These are phyloP conservation scores for Logfia minima DNA, from an alignment of 129 eudicot genomes.

Conservation along the genomic window DNA sequence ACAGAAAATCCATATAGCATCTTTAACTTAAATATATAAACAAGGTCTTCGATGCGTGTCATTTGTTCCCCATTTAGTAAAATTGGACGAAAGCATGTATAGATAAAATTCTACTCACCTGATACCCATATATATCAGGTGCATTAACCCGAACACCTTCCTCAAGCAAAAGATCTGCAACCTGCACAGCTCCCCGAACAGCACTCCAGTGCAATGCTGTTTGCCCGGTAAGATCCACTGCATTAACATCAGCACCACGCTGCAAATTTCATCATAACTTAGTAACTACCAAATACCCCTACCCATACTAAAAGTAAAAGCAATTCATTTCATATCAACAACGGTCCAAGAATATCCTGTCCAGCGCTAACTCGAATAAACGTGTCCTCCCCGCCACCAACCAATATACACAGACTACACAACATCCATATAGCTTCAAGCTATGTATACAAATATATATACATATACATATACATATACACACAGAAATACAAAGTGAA, in stretches of 20 bases:
- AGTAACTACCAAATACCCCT: slow-evolving; percentile 15
- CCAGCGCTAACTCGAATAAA: not conserved
- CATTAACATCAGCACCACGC: slow-evolving; percentile 96
- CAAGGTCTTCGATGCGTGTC: slow-evolving; percentile 1
- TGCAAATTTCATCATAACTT: slow-evolving; percentile 33
- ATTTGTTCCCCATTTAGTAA: slow-evolving; percentile 14
- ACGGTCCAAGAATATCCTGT: slow-evolving; percentile 6
- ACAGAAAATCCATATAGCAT: not conserved
- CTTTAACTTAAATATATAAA: not conserved
- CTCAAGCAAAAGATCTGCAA: slow-evolving; percentile 84
- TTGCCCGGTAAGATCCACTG: slow-evolving; percentile 93
- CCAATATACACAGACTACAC: not conserved
- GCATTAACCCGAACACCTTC: slow-evolving; percentile 90
- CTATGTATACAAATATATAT: not conserved
- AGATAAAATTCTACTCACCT: slow-evolving; percentile 46
- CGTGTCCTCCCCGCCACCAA: not conserved
- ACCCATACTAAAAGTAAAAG: not conserved
- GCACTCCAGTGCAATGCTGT: slow-evolving; percentile 99
- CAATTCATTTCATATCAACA: slow-evolving; percentile 12
- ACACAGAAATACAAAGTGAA: not conserved
- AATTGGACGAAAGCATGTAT: slow-evolving; percentile 14
- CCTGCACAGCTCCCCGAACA: slow-evolving; percentile 86
- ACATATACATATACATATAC: not conserved
- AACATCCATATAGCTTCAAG: not conserved
- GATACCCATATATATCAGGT: slow-evolving; percentile 85